Base-by-base conservation (phyloP, 495 filamentous ascomycete species). In the Barbatosphaeria neglecta region DNA sequence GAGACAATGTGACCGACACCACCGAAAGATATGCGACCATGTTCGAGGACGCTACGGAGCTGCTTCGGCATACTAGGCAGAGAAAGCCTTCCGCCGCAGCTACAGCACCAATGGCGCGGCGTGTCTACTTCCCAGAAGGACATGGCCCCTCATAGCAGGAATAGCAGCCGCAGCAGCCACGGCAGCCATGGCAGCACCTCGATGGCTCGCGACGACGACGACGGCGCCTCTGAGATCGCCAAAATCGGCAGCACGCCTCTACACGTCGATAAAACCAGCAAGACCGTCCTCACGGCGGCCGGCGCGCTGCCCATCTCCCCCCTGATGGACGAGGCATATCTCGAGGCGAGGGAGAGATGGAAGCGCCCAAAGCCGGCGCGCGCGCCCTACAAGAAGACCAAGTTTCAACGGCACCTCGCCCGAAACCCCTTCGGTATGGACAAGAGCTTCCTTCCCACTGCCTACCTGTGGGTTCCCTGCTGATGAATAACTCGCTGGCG, bases 341-440 rank as follows among this genome's bases (percentile, higher is more conserved):
- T 68, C 50, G 58, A 67, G 10, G 64, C 66, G 0, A 62, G 47
- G 24, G 16, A 45, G 17, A 54, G 50, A 22, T 60, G 61, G 31
- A 52, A 45, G 7, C 24, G 31, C 13, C 50, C 50, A 3, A 72
- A 72, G 6, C 45, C 40, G 22, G 27, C 47, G 19, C 15, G 18
- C 18, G 48, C 47, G 4, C 40, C 38, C 1, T 39, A 52, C 41
- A 48, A 65, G 16, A 55, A 56, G 43, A 71, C 66, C 24, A 62
- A 62, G 31, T 74, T 79, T 52, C 74, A 76, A 54, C 54, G 64
- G 49, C 67, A 73, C 48, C 62, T 84, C 1, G 58, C 54, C 4
- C 66, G 71, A 37, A 84, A 83, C 49, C 70, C 77, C 6, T 85
- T 75, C 50, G 82, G 80, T 80, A 72, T n/a, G n/a, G n/a, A n/a